Evolutionary conservation across 768 basidiomycete species (phyloP), one percentile per base, ranked within the genome.

Genomic region (Russula virescens): DNA sequence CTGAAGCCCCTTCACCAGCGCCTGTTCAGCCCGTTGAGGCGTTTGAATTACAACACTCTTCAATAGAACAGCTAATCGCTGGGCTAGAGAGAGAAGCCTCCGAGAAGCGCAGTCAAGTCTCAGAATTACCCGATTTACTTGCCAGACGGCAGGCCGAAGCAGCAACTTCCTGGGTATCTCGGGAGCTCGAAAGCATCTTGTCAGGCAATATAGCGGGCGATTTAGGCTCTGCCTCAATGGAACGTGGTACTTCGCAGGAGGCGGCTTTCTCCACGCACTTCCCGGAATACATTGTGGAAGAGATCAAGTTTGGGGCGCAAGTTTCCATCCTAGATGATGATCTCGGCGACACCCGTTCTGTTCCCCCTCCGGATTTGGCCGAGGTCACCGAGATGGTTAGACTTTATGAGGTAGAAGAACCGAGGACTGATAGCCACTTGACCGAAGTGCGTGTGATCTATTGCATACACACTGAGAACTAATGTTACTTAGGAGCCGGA

Each of bases 371-470:
- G 25, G 58, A 60, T 50, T 28, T 60, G 38, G 28, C 8, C 6
- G 62, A 40, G 25, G 38, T 38, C 21, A 38, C 11, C 18, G 40
- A 54, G 42, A 55, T 23, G 42, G 49, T 60, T 35, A 52, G 21
- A 13, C 40, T n/a, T 23, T 64, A 60, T 46, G 63, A 64, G 31
- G 58, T 64, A 16, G 63, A 64, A 18, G 63, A 64, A 28, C 63
- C 58, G 11, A 48, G n/a, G 34, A 55, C 47, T 21, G 58, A 63
- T 38, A 47, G 40, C 6, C 58, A 40, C 26, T 55, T 26, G 52
- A 55, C 53, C 21, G 63, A 64, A 58, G 63, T 60, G 34, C 10
- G 57, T 49, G 23, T 16, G 4, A 35, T 43, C 25, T 40, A 28
- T 50, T 28, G 26, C 16, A 23, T 55, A 13, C 34, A 9, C 23